Conservation (phyloP, 176 grass and related monocot species). For the Miscanthus lutarioriparius region DNA sequence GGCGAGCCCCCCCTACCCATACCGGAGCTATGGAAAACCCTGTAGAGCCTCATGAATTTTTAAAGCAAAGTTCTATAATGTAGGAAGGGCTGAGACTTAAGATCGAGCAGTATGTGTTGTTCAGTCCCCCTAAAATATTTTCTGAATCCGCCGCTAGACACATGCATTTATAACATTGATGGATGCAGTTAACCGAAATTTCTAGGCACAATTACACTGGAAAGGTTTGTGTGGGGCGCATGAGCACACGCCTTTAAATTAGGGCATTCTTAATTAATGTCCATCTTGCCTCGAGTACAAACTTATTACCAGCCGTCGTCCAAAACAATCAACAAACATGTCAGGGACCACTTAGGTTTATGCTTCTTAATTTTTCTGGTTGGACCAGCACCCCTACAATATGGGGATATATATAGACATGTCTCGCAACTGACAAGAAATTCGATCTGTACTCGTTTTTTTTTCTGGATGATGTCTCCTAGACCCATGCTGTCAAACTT, state of each 20-base stretch:
- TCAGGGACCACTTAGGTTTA: conserved; percentile 4
- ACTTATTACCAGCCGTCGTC: background rate
- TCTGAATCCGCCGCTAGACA: no score
- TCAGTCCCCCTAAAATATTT: no score
- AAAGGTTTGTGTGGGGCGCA: conserved; percentile 5
- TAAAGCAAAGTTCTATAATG: no score
- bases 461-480: background rate
- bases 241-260: conserved; percentile 1
- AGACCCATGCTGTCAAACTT: background rate
- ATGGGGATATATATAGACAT: background rate
- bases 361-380: conserved; percentile 5
- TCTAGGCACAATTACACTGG: background rate
- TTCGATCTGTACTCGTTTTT: background rate
- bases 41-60: no score
- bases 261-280: conserved; percentile 42
- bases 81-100: no score
- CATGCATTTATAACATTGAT: conserved; percentile 1
- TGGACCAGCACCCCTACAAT: conserved; percentile 12
- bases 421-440: background rate
- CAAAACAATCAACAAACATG: conserved; percentile 24
- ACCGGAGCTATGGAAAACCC: no score
- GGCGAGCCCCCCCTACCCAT: no score
- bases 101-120: no score
- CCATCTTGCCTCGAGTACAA: conserved; percentile 30
- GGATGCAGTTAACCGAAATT: conserved; percentile 6